Evolutionary conservation across 2,329 filamentous ascomycete species (phyloP), one percentile per base, ranked within the genome.

Genomic region (Fusarium hostae): DNA sequence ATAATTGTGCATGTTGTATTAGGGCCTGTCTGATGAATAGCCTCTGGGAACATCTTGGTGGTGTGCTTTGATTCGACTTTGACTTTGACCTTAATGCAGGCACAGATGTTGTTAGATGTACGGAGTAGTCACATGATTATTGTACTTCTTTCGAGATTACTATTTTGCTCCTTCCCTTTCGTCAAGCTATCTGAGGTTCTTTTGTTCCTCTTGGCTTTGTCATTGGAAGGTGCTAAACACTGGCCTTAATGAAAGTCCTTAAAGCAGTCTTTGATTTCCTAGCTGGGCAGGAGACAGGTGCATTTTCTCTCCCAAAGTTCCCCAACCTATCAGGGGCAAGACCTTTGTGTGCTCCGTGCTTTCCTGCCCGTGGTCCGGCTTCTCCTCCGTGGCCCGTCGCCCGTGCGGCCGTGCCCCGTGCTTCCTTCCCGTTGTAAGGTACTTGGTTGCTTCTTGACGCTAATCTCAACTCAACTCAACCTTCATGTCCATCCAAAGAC

Each of bases 261-360:
- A 30, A 63, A 56, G 54, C 47, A 70, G 34, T 59, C 43, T 57
- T 39, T 68, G 70, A 51, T 68, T 75, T 62, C 71, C 71, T 61
- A 72, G 58, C 66, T 68, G 45, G 65, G 71, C 65, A 72, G 63
- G 62, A 62, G 68, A 58, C 52, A 66, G 68, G 68, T 63, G 50
- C 44, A 44, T 64, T 50, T 69, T 70, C 47, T 60, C 70, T 35
- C 48, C 62, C 62, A 47, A 35, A 59, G 22, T 59, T 50, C 32
- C 16, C 37, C 56, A 52, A 55, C 28, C 52, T 40, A 47, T 35
- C 35, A 37, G 16, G n/a, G 35, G 26, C 44, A 44, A 47, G 57
- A 43, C 60, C 70, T 41, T 47, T 54, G 37, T 44, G 55, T 70
- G 69, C 69, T 48, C 69, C 69, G 65, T 72, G 69, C 69, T 70